A percentile compares a stretch with the other conserved stretches of the same genome.
Conservation (phyloP, 768 basidiomycete species). For the Hygrophorus pudorinus region DNA sequence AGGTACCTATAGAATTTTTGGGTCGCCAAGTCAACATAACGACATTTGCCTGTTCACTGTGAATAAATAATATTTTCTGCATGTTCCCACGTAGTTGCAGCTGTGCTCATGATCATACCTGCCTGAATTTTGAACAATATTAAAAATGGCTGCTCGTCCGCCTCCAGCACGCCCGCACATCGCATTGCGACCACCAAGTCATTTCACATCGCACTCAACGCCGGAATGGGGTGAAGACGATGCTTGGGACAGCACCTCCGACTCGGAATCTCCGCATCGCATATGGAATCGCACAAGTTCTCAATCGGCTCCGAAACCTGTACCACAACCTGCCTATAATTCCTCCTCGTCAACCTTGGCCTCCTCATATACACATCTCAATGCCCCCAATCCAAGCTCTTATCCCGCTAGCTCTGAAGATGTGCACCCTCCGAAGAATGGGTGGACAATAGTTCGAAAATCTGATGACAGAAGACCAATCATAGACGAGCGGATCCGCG, state of each 20-base stretch:
- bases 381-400: slow-evolving; percentile 64
- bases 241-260: slow-evolving; percentile 78
- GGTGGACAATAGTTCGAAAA: slow-evolving; percentile 69
- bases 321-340: slow-evolving; percentile 35
- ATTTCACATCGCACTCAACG: slow-evolving; percentile 22
- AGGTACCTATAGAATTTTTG: too few species aligned
- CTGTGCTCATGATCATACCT: too few species aligned
- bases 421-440: slow-evolving; percentile 30
- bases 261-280: slow-evolving; percentile 59
- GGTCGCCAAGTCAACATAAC: too few species aligned
- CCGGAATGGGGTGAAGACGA: slow-evolving; percentile 79
- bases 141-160: slow-evolving; percentile 42
- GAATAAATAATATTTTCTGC: too few species aligned
- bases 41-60: too few species aligned
- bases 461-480: slow-evolving; percentile 16
- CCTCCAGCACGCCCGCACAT: slow-evolving; percentile 70
- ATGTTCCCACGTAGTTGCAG: too few species aligned
- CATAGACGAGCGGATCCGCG: slow-evolving; percentile 2
- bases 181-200: slow-evolving; percentile 45
- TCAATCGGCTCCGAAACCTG: slow-evolving; percentile 39
- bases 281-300: slow-evolving; percentile 25
- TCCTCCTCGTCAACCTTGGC: slow-evolving; percentile 61
- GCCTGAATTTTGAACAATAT: too few species aligned
- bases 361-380: slow-evolving; percentile 75
- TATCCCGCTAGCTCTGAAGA: slow-evolving; percentile 50